phyloP scores from a whole-genome alignment of 2,329 filamentous ascomycete genomes.

The Calonectria pseudoreteaudii region DNA sequence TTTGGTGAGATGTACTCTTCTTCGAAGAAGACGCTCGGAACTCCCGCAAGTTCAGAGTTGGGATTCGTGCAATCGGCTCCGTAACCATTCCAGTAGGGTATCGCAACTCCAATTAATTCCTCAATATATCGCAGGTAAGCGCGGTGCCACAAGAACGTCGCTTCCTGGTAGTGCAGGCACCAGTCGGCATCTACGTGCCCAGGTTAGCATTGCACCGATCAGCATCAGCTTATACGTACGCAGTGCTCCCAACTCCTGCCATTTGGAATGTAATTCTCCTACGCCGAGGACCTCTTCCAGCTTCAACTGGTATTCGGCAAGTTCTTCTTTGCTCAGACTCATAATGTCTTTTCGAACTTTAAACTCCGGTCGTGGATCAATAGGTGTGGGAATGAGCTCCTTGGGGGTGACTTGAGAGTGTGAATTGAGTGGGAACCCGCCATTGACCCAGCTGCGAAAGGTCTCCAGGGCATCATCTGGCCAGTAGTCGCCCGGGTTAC shows the following conservation, averaged over 20 bases:
- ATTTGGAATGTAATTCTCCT: slow-evolving; percentile 5
- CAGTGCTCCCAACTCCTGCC: slow-evolving; percentile 18
- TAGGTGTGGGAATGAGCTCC: slow-evolving; percentile 2
- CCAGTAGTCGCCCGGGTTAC: slow-evolving; percentile 19
- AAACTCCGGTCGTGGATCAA: neutral
- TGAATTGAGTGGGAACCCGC: slow-evolving; percentile 7
- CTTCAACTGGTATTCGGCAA: slow-evolving; percentile 14
- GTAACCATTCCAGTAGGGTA: slow-evolving; percentile 26
- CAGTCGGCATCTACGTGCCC: slow-evolving; percentile 9
- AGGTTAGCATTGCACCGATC: neutral
- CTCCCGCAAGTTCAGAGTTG: slow-evolving; percentile 1
- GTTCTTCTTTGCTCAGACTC: slow-evolving; percentile 14
- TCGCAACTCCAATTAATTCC: slow-evolving; percentile 13
- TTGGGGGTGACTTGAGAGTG: neutral
- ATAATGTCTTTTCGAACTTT: slow-evolving; percentile 19
- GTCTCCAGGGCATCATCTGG: slow-evolving; percentile 21
- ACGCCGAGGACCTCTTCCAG: slow-evolving; percentile 17
- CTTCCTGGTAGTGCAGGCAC: slow-evolving; percentile 26
- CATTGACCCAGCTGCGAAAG: slow-evolving; percentile 18
- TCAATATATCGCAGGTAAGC: slow-evolving; percentile 21
- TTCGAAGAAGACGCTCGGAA: slow-evolving; percentile 17
- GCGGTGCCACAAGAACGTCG: slow-evolving; percentile 22
- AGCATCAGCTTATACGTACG: neutral
- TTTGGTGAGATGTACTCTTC: slow-evolving; percentile 10
- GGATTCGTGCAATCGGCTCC: neutral